Percentiles rank a stretch among this genome's conserved stretches.
Evolutionary conservation across 2,329 filamentous ascomycete species (phyloP).

Genomic region (Talaromyces albobiverticillius): DNA sequence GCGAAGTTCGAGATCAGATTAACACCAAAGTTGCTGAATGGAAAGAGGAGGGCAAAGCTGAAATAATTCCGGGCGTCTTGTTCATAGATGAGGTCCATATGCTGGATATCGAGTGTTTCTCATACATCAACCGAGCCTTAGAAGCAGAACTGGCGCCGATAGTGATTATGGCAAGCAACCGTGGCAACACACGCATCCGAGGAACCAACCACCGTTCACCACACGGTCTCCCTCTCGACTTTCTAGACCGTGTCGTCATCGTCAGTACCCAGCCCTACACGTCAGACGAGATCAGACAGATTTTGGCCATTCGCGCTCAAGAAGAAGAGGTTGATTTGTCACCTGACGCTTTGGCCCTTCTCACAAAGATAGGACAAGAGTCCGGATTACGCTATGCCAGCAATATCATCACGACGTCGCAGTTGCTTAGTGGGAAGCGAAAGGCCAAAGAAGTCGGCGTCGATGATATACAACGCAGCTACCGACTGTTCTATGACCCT

Average conservation of each 20-base stretch:
- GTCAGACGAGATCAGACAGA: constrained; percentile 83
- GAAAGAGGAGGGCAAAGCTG: constrained; percentile 98
- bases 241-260: constrained; percentile 93
- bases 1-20: constrained; percentile 97
- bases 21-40: constrained; percentile 98
- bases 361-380: constrained; percentile 95
- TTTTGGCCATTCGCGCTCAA: constrained; percentile 84
- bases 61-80: constrained; percentile 93
- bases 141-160: constrained; percentile 94
- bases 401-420: constrained; percentile 93
- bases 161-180: constrained; percentile 98
- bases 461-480: constrained; percentile 89
- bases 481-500: constrained; percentile 90
- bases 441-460: constrained; percentile 79
- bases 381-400: constrained; percentile 92
- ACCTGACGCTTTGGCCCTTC: constrained; percentile 81
- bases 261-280: constrained; percentile 87
- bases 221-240: constrained; percentile 91
- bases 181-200: constrained; percentile 84
- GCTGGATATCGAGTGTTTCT: constrained; percentile 99
- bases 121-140: constrained; percentile 94
- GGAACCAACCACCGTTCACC: constrained; percentile 92
- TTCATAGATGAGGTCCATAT: constrained; percentile 99
- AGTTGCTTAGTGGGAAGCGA: constrained; percentile 82
- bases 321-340: constrained; percentile 95